These are phyloP conservation scores for Tuber magnatum DNA, from an alignment of 495 filamentous ascomycete genomes.

Conservation along the genomic window DNA sequence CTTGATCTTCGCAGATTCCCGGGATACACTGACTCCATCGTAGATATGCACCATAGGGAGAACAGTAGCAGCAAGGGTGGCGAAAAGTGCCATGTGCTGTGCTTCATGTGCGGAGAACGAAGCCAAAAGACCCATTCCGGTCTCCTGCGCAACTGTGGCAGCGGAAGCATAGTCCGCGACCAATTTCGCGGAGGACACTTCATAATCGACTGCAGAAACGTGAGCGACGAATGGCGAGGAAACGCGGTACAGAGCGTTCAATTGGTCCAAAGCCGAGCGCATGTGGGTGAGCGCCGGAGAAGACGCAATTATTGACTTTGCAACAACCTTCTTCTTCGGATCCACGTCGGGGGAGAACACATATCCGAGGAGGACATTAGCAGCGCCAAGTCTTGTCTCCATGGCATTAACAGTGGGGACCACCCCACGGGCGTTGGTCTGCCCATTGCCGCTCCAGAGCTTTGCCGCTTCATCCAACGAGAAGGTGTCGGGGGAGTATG, in stretches of 20 bases:
- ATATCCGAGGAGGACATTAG: conserved; percentile 87
- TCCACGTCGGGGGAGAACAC: conserved; percentile 95
- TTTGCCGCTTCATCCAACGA: conserved; percentile 75
- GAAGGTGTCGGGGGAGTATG: conserved; percentile 89
- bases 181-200: conserved; percentile 54
- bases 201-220: conserved; percentile 87
- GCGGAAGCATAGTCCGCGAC: conserved; percentile 82
- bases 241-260: conserved; percentile 78
- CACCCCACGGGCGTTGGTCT: conserved; percentile 74
- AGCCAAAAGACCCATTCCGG: conserved; percentile 76
- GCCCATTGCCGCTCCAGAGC: conserved; percentile 59
- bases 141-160: conserved; percentile 76
- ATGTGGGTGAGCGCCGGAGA: conserved; percentile 73
- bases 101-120: conserved; percentile 81
- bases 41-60: conserved; percentile 85
- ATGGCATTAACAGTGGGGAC: conserved; percentile 67
- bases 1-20: conserved; percentile 78
- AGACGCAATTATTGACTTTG: conserved; percentile 80
- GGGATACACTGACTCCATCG: conserved; percentile 77
- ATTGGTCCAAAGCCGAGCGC: conserved; percentile 76
- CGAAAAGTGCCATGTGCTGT: conserved; percentile 90
- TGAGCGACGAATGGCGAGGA: conserved; percentile 89
- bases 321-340: conserved; percentile 78
- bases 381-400: conserved; percentile 83
- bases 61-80: conserved; percentile 71